These are phyloP conservation scores for Aspergillus brasiliensis DNA, from an alignment of 2,329 filamentous ascomycete genomes.

Conservation along the genomic window DNA sequence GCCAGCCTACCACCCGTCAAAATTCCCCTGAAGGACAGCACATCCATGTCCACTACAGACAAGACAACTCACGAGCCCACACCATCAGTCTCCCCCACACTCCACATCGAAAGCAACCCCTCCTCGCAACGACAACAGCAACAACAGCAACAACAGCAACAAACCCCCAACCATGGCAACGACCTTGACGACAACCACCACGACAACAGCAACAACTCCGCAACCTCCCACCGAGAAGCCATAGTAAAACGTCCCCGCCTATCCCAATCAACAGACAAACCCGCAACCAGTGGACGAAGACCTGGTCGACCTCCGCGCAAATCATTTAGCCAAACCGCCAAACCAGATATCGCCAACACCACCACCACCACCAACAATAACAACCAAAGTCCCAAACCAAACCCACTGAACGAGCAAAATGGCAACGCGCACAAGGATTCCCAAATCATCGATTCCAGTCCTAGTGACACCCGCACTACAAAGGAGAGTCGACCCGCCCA, in stretches of 20 bases:
- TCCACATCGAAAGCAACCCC: conserved; percentile 20
- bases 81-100: conserved; percentile 11
- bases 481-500: conserved; percentile 12
- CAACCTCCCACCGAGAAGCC: conserved; percentile 22
- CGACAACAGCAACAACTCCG: neutral
- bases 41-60: conserved; percentile 8
- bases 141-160: neutral
- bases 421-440: conserved; percentile 22
- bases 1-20: conserved; percentile 23
- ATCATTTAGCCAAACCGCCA: conserved; percentile 25
- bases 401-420: conserved; percentile 21
- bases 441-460: conserved; percentile 10
- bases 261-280: conserved; percentile 13
- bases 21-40: conserved; percentile 28
- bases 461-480: conserved; percentile 9
- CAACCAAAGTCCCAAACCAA: conserved; percentile 16
- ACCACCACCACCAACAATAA: neutral
- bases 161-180: conserved; percentile 10
- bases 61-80: conserved; percentile 10
- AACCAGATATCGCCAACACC: conserved; percentile 1
- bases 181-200: neutral
- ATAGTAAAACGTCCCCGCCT: conserved; percentile 36
- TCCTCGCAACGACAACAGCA: neutral
- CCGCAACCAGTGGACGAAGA: conserved; percentile 11
- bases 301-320: conserved; percentile 35